Percentiles rank a stretch among this genome's conserved stretches.
Evolutionary conservation across 2,329 filamentous ascomycete genomes (phyloP).

Genomic region (Gaeumannomyces sp.): DNA sequence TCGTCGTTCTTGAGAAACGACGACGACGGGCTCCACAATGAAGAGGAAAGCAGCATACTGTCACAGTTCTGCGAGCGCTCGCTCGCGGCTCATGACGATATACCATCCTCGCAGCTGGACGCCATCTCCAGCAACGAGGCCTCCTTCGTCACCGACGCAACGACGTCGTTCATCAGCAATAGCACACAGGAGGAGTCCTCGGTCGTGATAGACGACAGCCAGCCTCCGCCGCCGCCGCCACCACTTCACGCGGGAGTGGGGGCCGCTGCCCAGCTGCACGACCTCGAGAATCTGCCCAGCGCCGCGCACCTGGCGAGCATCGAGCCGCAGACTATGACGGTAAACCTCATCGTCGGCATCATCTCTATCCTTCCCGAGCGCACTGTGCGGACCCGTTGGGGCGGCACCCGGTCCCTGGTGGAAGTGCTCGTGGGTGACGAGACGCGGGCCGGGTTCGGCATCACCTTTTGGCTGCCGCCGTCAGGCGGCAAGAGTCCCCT

Average conservation of each 20-base stretch:
- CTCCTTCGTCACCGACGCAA: constrained; percentile 27
- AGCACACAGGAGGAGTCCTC: constrained; percentile 11
- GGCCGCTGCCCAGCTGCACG: constrained; percentile 39
- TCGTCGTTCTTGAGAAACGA: constrained; percentile 20
- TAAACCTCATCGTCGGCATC: constrained; percentile 75
- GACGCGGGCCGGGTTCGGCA: constrained; percentile 69
- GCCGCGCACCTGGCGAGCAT: constrained; percentile 60
- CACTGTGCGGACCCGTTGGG: constrained; percentile 60
- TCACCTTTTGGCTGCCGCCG: constrained; percentile 71
- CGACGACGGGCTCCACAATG: constrained; percentile 20
- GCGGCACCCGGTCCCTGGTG: constrained; percentile 57
- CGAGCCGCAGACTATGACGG: constrained; percentile 71
- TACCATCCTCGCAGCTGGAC: constrained; percentile 55
- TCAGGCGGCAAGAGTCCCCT: constrained; percentile 27
- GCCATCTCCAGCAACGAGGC: constrained; percentile 16
- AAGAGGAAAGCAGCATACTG: constrained; percentile 25
- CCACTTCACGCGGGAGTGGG: constrained; percentile 18
- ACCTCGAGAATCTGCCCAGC: constrained; percentile 65
- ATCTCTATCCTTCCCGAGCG: constrained; percentile 65
- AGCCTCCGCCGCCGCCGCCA: constrained; percentile 5
- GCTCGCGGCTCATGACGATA: constrained; percentile 60
- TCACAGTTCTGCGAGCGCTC: constrained; percentile 75
- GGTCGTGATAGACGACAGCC: neutral
- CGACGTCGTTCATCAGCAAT: constrained; percentile 32
- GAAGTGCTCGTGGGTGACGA: constrained; percentile 83